phyloP scores from a whole-genome alignment of 805 yeast species.

The Yarrowia sp. region DNA sequence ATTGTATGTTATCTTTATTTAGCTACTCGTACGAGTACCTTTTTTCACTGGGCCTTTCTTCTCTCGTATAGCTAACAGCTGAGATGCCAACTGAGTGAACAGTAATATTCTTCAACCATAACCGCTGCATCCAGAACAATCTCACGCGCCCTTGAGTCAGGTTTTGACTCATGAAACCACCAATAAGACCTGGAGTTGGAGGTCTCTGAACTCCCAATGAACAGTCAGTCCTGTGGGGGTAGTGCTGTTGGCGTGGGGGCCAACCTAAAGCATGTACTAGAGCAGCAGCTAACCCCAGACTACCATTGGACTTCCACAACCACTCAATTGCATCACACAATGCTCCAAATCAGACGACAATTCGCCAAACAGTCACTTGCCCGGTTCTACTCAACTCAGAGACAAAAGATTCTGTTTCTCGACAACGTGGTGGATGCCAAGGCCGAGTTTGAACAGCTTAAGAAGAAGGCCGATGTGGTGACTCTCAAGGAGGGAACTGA shows the following conservation, averaged over 20 bases:
- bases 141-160: neutral
- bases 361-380: neutral
- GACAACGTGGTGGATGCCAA: slow-evolving; percentile 61
- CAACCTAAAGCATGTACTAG: neutral
- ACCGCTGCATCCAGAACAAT: too few relatives aligned
- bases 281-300: neutral
- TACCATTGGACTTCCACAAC: neutral
- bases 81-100: too few relatives aligned
- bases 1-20: too few relatives aligned
- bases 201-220: neutral
- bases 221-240: neutral
- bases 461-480: slow-evolving; percentile 46
- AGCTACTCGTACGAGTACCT: too few relatives aligned
- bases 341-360: slow-evolving; percentile 4
- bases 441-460: slow-evolving; percentile 60
- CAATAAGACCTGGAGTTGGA: neutral
- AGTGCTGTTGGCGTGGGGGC: neutral
- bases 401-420: slow-evolving; percentile 62
- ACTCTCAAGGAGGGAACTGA: slow-evolving; percentile 22
- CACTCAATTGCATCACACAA: neutral
- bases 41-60: too few relatives aligned
- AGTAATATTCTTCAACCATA: too few relatives aligned
- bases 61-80: neutral
- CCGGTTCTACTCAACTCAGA: slow-evolving; percentile 31
- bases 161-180: neutral